Conservation (phyloP, 495 filamentous ascomycete species). For the Penicillium subrubescens region DNA sequence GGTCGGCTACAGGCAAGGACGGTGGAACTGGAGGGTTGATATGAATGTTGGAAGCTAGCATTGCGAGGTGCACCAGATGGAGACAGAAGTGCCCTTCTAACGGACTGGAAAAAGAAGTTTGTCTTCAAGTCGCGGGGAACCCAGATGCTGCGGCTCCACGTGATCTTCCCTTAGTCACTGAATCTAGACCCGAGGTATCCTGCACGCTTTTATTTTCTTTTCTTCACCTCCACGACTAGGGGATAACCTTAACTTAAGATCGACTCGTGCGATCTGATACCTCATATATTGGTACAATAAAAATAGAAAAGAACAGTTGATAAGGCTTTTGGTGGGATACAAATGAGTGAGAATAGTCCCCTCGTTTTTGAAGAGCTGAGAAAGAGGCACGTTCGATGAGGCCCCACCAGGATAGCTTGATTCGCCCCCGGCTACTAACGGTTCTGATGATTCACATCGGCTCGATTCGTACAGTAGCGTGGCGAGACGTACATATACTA, state of each 20-base stretch:
- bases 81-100: slow-evolving; percentile 1
- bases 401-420: slow-evolving; percentile 12
- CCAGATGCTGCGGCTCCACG: slow-evolving; percentile 16
- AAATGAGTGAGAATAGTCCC: not conserved
- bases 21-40: slow-evolving; percentile 19
- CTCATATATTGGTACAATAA: not conserved
- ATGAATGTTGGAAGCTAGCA: slow-evolving; percentile 27
- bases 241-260: not conserved
- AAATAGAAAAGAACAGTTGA: not conserved
- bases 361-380: not conserved
- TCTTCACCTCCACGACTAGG: not conserved
- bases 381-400: slow-evolving; percentile 1
- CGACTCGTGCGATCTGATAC: not conserved
- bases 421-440: slow-evolving; percentile 8
- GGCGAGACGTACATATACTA: not conserved
- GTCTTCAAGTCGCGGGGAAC: slow-evolving; percentile 22
- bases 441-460: slow-evolving; percentile 1
- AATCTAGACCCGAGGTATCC: slow-evolving; percentile 14
- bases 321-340: not conserved
- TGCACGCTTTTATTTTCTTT: not conserved
- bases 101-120: not conserved
- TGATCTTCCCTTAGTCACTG: slow-evolving; percentile 21
- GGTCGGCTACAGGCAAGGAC: slow-evolving; percentile 13
- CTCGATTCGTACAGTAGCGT: not conserved
- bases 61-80: slow-evolving; percentile 10